phyloP scores from a whole-genome alignment of 805 yeast genomes.

The Starmerella cellae region DNA sequence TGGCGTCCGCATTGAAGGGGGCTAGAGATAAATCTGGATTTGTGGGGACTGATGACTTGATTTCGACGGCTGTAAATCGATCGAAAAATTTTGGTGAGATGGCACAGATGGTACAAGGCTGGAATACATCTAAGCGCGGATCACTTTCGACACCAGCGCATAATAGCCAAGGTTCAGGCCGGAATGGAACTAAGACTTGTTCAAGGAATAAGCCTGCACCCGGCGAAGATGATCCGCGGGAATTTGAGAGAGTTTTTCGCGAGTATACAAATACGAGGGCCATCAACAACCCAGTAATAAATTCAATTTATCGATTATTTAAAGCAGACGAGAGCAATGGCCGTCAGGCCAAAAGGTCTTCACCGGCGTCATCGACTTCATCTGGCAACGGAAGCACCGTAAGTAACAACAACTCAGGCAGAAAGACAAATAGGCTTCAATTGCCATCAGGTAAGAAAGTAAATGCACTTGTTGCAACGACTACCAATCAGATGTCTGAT shows the following conservation, averaged over 20 bases:
- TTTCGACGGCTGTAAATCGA: conserved; percentile 18
- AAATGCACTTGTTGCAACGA: conserved; percentile 20
- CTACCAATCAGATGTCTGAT: conserved; percentile 20
- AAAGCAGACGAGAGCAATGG: not conserved
- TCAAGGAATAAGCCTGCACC: not conserved
- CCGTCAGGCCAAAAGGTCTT: not conserved
- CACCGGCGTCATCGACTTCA: not conserved
- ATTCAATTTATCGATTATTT: conserved; percentile 8
- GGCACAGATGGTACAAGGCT: conserved; percentile 17
- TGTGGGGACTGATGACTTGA: conserved; percentile 19
- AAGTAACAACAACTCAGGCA: too few species aligned
- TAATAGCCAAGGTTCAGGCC: not conserved
- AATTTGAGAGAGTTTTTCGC: conserved; percentile 17
- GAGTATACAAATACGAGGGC: conserved; percentile 18
- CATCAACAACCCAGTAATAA: conserved; percentile 15
- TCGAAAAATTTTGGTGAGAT: conserved; percentile 18
- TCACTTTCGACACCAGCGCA: not conserved
- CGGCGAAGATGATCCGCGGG: conserved; percentile 17
- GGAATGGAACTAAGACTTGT: not conserved
- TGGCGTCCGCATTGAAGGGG: conserved; percentile 20
- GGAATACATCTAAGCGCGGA: conserved; percentile 4
- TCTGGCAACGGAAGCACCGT: not conserved
- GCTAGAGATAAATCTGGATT: conserved; percentile 17
- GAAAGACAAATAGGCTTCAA: not conserved
- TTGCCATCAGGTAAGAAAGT: conserved; percentile 10